A percentile compares a stretch with the other conserved stretches of the same genome.
Evolutionary conservation across 2,329 filamentous ascomycete species (phyloP).

Genomic region (Ceratocystiopsis sp.): DNA sequence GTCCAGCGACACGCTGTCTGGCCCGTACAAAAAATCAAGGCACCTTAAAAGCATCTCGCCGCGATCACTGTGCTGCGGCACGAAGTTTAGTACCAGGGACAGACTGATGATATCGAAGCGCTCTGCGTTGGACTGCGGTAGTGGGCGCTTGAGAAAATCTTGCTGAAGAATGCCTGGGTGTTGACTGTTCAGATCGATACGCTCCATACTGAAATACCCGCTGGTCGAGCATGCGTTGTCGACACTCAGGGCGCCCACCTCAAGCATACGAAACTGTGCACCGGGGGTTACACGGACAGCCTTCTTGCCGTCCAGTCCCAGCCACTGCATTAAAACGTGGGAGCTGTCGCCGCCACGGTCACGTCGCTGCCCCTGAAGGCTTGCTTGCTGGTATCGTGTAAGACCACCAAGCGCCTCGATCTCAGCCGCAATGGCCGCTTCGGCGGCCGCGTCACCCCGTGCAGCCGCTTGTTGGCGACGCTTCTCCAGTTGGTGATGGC

Average conservation of each 20-base stretch:
- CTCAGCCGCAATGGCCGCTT: constrained; percentile 29
- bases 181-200: constrained; percentile 86
- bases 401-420: constrained; percentile 43
- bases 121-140: constrained; percentile 44
- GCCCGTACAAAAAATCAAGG: constrained; percentile 45
- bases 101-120: constrained; percentile 81
- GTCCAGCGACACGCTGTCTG: constrained; percentile 4
- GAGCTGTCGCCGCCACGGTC: constrained; percentile 54
- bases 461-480: constrained; percentile 36
- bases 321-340: constrained; percentile 45
- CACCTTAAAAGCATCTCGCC: constrained; percentile 77
- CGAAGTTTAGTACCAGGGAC: constrained; percentile 86
- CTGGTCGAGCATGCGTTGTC: constrained; percentile 70
- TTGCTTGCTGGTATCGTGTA: constrained; percentile 47
- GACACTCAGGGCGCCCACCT: constrained; percentile 75
- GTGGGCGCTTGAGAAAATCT: constrained; percentile 80
- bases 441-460: constrained; percentile 33
- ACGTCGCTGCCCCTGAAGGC: constrained; percentile 48
- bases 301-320: constrained; percentile 15
- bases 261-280: constrained; percentile 47
- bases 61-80: constrained; percentile 55
- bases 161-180: constrained; percentile 66
- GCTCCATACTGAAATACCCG: constrained; percentile 51
- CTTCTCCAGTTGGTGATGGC: constrained; percentile 49
- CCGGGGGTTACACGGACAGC: neutral